Evolutionary conservation across 768 basidiomycete species (phyloP), one percentile per base, ranked within the genome.

Genomic region (Mycena albidolilacea): DNA sequence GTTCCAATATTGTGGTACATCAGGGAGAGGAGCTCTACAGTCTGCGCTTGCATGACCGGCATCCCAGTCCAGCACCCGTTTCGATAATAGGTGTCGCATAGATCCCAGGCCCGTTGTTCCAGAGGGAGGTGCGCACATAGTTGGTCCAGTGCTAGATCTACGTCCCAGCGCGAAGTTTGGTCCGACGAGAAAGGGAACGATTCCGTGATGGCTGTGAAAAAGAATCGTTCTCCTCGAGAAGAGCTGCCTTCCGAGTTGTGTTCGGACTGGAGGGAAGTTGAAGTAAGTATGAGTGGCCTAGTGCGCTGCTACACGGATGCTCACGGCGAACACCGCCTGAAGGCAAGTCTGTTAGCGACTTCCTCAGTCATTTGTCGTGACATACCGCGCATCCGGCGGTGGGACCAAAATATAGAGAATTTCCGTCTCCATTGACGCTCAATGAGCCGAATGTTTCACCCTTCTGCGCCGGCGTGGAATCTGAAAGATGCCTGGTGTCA

Each of bases 401-500:
- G 30, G 84, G 85, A 14, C 88, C 89, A 59, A 87, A 87, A 75
- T 88, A 90, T 9, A 87, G 83, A 72, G 84, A 80, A 12, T 87
- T 86, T 41, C 84, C 82, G 30, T 84, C 86, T 48, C 62, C 66
- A 38, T 75, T 62, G 44, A 89, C 82, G n/a, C 87, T 86, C 23
- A 89, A 79, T 0, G 89, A 87, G 3, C 88, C 88, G 38, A 84
- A 77, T 17, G 83, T 84, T 70, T 83, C 80, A 68, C 84, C 44
- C 7, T 73, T 74, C 15, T 73, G 79, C 7, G 77, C 44, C 1
- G 70, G 62, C 3, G 67, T 68, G 10, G 63, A 64, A 19, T 61
- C 21, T 44, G 30, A 6, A 6, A 64, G 43, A 46, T 21, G 59
- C 9, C 35, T n/a, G 11, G 48, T 43, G 12, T 46, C 21, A 5